Conservation (phyloP, 23 red algal species). For the Gracilaria vermiculophylla region DNA sequence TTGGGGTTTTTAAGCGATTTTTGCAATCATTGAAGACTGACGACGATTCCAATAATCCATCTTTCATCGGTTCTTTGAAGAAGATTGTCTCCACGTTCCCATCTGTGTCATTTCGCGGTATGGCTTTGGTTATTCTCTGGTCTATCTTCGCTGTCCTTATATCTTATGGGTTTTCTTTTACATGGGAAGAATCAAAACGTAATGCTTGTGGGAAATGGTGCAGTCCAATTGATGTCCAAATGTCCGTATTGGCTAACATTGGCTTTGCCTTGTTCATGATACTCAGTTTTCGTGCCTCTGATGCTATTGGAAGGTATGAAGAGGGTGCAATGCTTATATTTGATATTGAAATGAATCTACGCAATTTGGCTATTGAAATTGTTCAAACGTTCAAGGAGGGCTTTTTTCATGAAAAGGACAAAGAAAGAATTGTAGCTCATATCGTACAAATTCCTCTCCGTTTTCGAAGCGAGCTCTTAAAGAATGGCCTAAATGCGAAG, state of each 20-base stretch:
- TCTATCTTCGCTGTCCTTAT: neutral
- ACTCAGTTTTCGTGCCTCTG: constrained; percentile 16
- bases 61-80: constrained; percentile 1
- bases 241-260: neutral
- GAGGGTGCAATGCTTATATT: constrained; percentile 22
- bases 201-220: neutral
- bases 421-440: constrained; percentile 46
- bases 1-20: neutral
- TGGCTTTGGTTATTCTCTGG: neutral
- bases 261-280: constrained; percentile 43
- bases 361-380: constrained; percentile 15
- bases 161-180: neutral
- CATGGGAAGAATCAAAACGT: neutral
- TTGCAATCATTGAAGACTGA: too few species aligned
- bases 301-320: constrained; percentile 21
- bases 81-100: neutral
- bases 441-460: constrained; percentile 20
- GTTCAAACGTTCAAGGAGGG: neutral
- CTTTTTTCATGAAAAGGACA: constrained; percentile 3
- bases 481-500: neutral
- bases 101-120: neutral
- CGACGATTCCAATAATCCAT: neutral
- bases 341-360: neutral
- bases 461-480: neutral
- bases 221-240: constrained; percentile 34